A percentile compares a stretch with the other conserved stretches of the same genome.
Conservation (phyloP, 164 flowering plant species). For the grape (Vitis vinifera) region ASM3070453v1 NC_081807.1:2913001-2913500, state of each 20-base stretch:
- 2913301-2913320: too few species aligned
- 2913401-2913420: not conserved
- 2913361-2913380: not conserved
- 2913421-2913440: constrained; percentile 9
- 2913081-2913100: constrained; percentile 52
- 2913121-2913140: constrained; percentile 95
- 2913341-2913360: not conserved
- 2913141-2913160: constrained; percentile 95
- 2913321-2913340: not conserved
- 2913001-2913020: too few species aligned
- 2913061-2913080: constrained; percentile 17
- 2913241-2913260: not conserved
- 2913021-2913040: too few species aligned
- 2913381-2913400: not conserved
- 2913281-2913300: too few species aligned
- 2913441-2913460: constrained; percentile 93
- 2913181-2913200: constrained; percentile 97
- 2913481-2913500: constrained; percentile 91
- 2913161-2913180: constrained; percentile 98
- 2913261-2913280: not conserved
- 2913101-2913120: constrained; percentile 90
- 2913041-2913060: too few species aligned
- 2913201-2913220: constrained; percentile 98
- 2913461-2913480: constrained; percentile 88
- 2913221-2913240: constrained; percentile 41